Conservation (phyloP, 257 asterid genomes). For the Forsythia suspensa region DNA sequence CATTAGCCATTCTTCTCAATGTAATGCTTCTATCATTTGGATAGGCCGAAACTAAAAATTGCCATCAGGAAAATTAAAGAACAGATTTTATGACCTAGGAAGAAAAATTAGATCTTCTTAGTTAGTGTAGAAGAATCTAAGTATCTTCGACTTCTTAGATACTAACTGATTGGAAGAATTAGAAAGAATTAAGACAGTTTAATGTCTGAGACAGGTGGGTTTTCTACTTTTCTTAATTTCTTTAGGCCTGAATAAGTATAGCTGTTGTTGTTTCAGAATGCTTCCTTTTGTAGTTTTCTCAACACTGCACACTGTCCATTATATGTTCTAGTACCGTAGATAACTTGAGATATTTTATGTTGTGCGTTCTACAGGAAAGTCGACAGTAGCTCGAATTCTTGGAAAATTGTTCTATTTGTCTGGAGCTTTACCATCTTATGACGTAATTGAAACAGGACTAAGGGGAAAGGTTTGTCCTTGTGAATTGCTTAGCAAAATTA, state of each 20-base stretch:
- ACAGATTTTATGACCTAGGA: too few relatives aligned
- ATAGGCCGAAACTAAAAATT: too few relatives aligned
- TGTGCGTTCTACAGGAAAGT: conserved; percentile 39
- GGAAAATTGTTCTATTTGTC: conserved; percentile 50
- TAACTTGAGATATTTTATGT: conserved; percentile 2
- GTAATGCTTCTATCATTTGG: not conserved
- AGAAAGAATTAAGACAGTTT: not conserved
- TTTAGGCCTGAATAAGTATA: not conserved
- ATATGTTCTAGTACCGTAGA: not conserved
- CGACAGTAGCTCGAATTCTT: conserved; percentile 47
- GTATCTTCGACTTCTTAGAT: not conserved
- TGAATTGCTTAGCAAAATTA: not conserved
- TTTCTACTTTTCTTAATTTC: too few relatives aligned
- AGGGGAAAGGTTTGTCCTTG: conserved; percentile 30
- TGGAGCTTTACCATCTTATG: conserved; percentile 43
- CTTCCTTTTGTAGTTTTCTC: not conserved
- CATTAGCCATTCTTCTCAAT: not conserved
- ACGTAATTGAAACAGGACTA: conserved; percentile 50
- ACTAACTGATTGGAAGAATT: not conserved
- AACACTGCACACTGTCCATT: not conserved
- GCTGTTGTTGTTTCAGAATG: not conserved
- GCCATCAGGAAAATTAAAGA: not conserved
- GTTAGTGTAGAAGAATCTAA: not conserved
- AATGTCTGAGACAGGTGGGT: too few relatives aligned
- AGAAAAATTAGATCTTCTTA: too few relatives aligned